phyloP scores from a whole-genome alignment of 306 rosid genomes.

The Vachellia collinsii region DNA sequence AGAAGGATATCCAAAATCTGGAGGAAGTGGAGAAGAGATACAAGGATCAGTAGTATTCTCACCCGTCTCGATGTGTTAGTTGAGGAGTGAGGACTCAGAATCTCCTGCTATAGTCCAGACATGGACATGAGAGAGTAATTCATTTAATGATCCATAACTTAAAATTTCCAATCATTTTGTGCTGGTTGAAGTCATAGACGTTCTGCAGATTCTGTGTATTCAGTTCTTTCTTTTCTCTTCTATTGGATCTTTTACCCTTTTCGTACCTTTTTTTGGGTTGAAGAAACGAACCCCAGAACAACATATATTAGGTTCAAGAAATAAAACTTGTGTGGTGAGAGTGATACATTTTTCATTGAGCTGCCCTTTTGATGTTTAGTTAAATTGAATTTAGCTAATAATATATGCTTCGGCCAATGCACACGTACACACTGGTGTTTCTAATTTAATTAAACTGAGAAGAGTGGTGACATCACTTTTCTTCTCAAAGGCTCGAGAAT shows the following conservation, averaged over 20 bases:
- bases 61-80: constrained; percentile 15
- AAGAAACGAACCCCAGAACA: neutral
- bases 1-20: constrained; percentile 74
- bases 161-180: constrained; percentile 23
- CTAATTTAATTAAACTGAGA: neutral
- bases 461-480: neutral
- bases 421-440: neutral
- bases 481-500: neutral
- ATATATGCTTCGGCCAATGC: neutral
- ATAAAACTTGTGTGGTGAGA: neutral
- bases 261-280: neutral
- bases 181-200: constrained; percentile 23
- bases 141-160: constrained; percentile 26
- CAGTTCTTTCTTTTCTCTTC: neutral
- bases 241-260: neutral
- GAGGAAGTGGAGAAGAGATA: constrained; percentile 90
- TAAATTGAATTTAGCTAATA: neutral
- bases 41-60: constrained; percentile 62
- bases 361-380: neutral
- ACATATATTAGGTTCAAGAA: neutral
- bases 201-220: constrained; percentile 16
- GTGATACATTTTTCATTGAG: neutral
- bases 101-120: constrained; percentile 33
- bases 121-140: constrained; percentile 16
- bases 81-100: constrained; percentile 14